Evolutionary conservation across 2,329 filamentous ascomycete genomes (phyloP).

Genomic region (Stachybotrys echinatus): DNA sequence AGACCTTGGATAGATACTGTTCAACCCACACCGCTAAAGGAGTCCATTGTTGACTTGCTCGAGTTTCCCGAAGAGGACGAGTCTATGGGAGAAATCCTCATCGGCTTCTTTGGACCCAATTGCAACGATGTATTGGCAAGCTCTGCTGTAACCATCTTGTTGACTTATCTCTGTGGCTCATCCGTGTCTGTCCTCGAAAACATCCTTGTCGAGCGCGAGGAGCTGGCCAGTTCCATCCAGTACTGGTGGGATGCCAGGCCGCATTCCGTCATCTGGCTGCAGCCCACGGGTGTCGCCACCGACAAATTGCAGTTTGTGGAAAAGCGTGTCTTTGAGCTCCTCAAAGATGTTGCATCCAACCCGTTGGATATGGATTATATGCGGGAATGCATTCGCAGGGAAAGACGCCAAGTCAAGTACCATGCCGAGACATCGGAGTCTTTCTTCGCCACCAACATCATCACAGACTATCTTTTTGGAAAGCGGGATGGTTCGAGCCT

Average conservation of each 20-base stretch:
- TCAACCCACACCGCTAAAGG: slow-evolving; percentile 65
- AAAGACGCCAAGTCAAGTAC: slow-evolving; percentile 76
- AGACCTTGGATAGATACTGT: slow-evolving; percentile 86
- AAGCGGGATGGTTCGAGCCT: slow-evolving; percentile 76
- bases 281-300: slow-evolving; percentile 80
- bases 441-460: slow-evolving; percentile 80
- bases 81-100: slow-evolving; percentile 79
- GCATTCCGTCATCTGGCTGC: slow-evolving; percentile 78
- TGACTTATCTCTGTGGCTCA: slow-evolving; percentile 87
- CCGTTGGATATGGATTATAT: slow-evolving; percentile 88
- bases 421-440: slow-evolving; percentile 75
- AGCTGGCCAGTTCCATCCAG: slow-evolving; percentile 80
- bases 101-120: slow-evolving; percentile 82
- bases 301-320: slow-evolving; percentile 81
- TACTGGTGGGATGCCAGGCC: slow-evolving; percentile 77
- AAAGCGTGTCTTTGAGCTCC: slow-evolving; percentile 75
- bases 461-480: slow-evolving; percentile 89
- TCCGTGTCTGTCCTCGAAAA: slow-evolving; percentile 92
- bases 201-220: slow-evolving; percentile 84
- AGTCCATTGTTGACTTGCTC: slow-evolving; percentile 70
- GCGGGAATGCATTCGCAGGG: slow-evolving; percentile 77
- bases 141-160: slow-evolving; percentile 71
- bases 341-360: slow-evolving; percentile 74
- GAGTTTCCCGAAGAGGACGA: slow-evolving; percentile 97
- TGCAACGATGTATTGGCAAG: slow-evolving; percentile 64